A percentile compares a stretch with the other conserved stretches of the same genome.
phyloP scores from a whole-genome alignment of 306 rosid genomes.

The Trifolium pratense region DNA sequence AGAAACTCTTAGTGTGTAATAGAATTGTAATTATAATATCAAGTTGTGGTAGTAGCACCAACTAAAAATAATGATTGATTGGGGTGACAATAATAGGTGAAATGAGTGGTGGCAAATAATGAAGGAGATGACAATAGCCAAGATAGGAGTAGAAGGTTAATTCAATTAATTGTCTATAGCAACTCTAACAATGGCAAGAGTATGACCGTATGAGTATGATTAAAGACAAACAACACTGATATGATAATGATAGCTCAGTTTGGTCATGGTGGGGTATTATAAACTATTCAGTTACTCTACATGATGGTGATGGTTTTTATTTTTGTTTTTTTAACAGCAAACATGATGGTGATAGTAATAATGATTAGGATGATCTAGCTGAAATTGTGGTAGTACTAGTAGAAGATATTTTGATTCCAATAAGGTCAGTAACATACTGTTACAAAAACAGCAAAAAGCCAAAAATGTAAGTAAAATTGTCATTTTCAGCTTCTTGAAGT shows the following conservation, averaged over 20 bases:
- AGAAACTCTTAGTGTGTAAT: too few relatives aligned
- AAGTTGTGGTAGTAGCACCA: background rate
- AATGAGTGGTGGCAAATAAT: background rate
- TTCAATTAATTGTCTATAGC: background rate
- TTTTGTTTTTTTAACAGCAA: too few relatives aligned
- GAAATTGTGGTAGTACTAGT: background rate
- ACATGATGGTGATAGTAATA: conserved; percentile 10
- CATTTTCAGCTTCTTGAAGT: conserved; percentile 30
- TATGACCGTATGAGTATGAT: background rate
- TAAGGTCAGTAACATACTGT: background rate
- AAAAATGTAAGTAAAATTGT: conserved; percentile 18
- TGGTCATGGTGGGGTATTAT: background rate
- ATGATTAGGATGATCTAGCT: background rate
- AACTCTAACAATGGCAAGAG: conserved; percentile 12
- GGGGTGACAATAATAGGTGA: background rate
- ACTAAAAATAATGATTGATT: background rate
- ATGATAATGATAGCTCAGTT: background rate
- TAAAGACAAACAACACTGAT: background rate
- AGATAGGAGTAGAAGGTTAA: background rate
- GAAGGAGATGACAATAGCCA: background rate
- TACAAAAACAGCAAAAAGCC: background rate
- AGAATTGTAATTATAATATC: background rate
- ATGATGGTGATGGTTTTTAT: background rate
- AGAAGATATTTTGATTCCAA: background rate
- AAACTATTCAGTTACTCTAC: background rate